Conservation (phyloP, 345 rosid species). For the Acer yangbiense region DNA sequence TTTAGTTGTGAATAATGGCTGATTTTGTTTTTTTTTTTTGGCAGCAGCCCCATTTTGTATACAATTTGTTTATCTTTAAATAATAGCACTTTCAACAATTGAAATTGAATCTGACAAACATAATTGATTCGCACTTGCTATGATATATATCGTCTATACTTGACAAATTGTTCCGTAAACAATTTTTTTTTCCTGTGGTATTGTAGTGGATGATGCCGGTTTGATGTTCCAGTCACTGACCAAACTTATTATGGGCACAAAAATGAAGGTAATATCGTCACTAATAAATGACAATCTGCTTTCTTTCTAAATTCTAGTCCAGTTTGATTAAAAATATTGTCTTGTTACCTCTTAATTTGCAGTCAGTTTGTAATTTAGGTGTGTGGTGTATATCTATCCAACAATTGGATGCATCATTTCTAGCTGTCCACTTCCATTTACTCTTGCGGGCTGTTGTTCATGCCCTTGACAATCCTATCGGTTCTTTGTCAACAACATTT, state of each 20-base stretch:
- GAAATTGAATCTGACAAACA: not conserved
- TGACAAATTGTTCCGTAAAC: not conserved
- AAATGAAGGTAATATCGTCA: slow-evolving; percentile 42
- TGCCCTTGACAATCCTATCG: slow-evolving; percentile 61
- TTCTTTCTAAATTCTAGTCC: not conserved
- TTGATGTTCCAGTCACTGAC: slow-evolving; percentile 40
- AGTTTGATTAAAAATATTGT: not conserved
- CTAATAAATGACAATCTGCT: not conserved
- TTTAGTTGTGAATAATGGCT: too few species aligned
- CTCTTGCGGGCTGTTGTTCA: slow-evolving; percentile 47
- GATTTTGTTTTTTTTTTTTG: too few species aligned
- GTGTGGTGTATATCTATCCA: slow-evolving; percentile 65
- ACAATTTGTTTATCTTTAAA: not conserved
- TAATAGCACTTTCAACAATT: not conserved
- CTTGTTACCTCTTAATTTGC: slow-evolving; percentile 24
- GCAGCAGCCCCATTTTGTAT: too few species aligned
- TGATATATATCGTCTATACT: not conserved
- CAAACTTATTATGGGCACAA: slow-evolving; percentile 39
- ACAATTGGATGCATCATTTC: slow-evolving; percentile 38
- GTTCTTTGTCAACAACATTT: slow-evolving; percentile 58
- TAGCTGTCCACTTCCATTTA: slow-evolving; percentile 35
- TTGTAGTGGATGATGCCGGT: slow-evolving; percentile 38
- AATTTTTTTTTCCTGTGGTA: not conserved
- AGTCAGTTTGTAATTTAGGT: slow-evolving; percentile 56
- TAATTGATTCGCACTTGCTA: too few species aligned